A percentile compares a stretch with the other conserved stretches of the same genome.
phyloP scores from a whole-genome alignment of 2,329 filamentous ascomycete genomes.

The Cercospora berteroae region DNA sequence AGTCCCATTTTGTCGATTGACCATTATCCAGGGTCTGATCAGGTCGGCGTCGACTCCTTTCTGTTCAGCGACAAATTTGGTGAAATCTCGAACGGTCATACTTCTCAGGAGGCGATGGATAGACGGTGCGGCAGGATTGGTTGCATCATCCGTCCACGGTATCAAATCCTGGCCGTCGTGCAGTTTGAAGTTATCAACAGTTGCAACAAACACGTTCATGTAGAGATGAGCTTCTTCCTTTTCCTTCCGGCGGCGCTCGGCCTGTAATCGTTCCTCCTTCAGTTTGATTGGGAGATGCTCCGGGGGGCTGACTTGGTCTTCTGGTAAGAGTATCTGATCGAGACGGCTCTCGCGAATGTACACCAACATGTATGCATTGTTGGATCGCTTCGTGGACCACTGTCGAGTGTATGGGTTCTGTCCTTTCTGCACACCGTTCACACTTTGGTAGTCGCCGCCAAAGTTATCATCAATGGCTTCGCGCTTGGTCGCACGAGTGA shows the following conservation, averaged over 20 bases:
- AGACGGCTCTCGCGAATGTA: conserved; percentile 86
- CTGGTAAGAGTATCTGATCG: conserved; percentile 76
- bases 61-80: conserved; percentile 67
- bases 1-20: conserved; percentile 97
- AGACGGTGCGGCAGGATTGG: conserved; percentile 68
- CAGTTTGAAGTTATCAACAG: conserved; percentile 73
- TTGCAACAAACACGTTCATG: conserved; percentile 78
- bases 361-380: conserved; percentile 98
- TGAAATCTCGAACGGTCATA: conserved; percentile 75
- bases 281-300: conserved; percentile 74
- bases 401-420: conserved; percentile 64
- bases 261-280: conserved; percentile 74
- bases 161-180: conserved; percentile 82
- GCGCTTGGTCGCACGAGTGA: conserved; percentile 86
- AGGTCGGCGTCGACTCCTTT: conserved; percentile 65
- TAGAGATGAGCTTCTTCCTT: conserved; percentile 93
- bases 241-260: conserved; percentile 79
- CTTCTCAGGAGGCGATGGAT: conserved; percentile 70
- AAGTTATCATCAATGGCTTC: conserved; percentile 97
- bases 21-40: conserved; percentile 92
- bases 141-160: conserved; percentile 55
- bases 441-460: conserved; percentile 70
- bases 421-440: conserved; percentile 55
- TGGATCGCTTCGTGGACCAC: conserved; percentile 64
- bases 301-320: conserved; percentile 76